Percentiles rank a stretch among this genome's conserved stretches.
These are phyloP conservation scores for Mycosphaerelloides madeirae DNA, from an alignment of 2,329 filamentous ascomycete species.

Conservation along the genomic window DNA sequence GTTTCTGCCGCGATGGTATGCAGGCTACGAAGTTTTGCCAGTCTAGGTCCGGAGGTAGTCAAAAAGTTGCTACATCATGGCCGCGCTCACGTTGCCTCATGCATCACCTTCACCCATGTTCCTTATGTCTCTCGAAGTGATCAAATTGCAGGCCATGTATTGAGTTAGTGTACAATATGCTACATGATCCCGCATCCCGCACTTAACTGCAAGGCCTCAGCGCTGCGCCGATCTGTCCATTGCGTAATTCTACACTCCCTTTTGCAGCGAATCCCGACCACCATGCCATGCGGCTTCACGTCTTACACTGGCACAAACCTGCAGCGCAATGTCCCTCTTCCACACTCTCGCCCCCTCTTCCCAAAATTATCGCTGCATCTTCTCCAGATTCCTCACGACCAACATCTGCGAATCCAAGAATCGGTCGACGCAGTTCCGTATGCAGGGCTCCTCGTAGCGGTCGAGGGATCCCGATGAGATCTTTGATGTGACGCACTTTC, in stretches of 20 bases:
- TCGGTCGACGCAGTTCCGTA: slow-evolving; percentile 88
- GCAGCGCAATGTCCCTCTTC: background rate
- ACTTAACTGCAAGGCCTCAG: no score
- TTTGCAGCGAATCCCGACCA: no score
- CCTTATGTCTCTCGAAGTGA: no score
- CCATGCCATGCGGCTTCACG: no score
- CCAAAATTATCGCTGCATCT: slow-evolving; percentile 42
- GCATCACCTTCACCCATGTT: background rate
- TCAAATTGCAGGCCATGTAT: no score
- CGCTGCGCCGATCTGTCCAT: no score
- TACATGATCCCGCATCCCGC: no score
- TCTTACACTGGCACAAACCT: no score
- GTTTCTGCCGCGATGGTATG: slow-evolving; percentile 1
- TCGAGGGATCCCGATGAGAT: slow-evolving; percentile 72
- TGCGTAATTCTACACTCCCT: no score
- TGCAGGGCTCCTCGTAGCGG: slow-evolving; percentile 71
- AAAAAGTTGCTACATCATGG: slow-evolving; percentile 16
- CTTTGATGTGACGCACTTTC: slow-evolving; percentile 76
- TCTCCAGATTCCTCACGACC: slow-evolving; percentile 80
- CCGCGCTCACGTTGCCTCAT: slow-evolving; percentile 11
- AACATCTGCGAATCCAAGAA: slow-evolving; percentile 85
- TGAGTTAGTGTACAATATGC: no score
- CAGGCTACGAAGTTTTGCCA: slow-evolving; percentile 9
- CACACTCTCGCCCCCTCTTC: background rate
- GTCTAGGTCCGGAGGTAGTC: slow-evolving; percentile 12